Base-by-base conservation (phyloP, 2,329 filamentous ascomycete genomes). In the Microthyrium microscopicum region DNA sequence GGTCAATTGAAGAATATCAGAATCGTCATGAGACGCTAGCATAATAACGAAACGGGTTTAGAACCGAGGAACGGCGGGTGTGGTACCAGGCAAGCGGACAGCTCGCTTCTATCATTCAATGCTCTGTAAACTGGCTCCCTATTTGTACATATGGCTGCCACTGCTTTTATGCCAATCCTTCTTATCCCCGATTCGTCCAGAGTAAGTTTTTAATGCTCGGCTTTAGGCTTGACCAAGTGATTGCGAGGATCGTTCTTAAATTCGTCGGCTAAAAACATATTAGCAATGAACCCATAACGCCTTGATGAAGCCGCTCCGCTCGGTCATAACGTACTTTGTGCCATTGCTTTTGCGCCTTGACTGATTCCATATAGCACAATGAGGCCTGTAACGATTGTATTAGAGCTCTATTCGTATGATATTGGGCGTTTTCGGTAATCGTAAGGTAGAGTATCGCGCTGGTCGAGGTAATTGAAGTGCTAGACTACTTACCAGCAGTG, bases 201-300 rank as follows among this genome's bases (percentile, higher is more conserved):
- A 13, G 18, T 31, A 22, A 22, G 21, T 31, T 16, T 20, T 15
- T 22, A n/a, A n/a, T n/a, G n/a, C n/a, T n/a, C n/a, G 22, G 22
- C 22, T 13, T 25, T 9, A 13, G 22, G 9, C 22, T 25, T 25
- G 22, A 13, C 25, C 25, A 5, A 19, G 45, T 74, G 75, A 72
- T 94, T 94, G 60, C 85, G 76, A 46, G 85, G 83, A 63, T 95
- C 87, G 68, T 93, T 91, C 76, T 85, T 91, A 73, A 72, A 94
- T 66, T 95, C 83, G 49, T 80, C 81, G 66, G 74, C 87, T 95
- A 48, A 42, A 18, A 19, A 21, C 7, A 7, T 20, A 9, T 8
- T 7, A 20, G 30, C 19, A 36, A 29, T 15, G 17, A 12, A 6
- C 15, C 26, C 12, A 31, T 34, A n/a, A n/a, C n/a, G n/a, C n/a